phyloP scores from a whole-genome alignment of 306 rosid species.

The Castanospermum australe region DNA sequence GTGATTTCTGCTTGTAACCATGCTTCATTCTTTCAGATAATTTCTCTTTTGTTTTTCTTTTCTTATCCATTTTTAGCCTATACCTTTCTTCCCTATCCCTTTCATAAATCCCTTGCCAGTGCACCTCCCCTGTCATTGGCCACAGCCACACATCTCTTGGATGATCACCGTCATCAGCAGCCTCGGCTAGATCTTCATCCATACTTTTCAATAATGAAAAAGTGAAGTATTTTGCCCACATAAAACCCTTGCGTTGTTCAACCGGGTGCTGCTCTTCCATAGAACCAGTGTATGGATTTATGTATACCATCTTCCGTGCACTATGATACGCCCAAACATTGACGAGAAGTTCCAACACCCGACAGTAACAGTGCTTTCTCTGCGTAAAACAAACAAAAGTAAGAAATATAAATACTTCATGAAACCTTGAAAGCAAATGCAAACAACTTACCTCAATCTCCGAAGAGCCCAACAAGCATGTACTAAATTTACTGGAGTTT shows the following conservation, averaged over 20 bases:
- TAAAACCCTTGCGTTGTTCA: constrained; percentile 66
- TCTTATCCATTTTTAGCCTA: constrained; percentile 94
- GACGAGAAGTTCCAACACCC: constrained; percentile 81
- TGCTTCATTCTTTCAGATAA: constrained; percentile 64
- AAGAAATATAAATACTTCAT: constrained; percentile 19
- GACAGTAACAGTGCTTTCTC: constrained; percentile 87
- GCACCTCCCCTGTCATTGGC: constrained; percentile 93
- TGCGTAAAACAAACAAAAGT: constrained; percentile 33
- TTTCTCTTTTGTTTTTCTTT: constrained; percentile 79
- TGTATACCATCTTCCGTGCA: constrained; percentile 80
- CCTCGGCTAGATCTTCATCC: constrained; percentile 97
- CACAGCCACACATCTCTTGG: constrained; percentile 77
- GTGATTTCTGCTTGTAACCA: constrained; percentile 89
- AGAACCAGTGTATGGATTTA: constrained; percentile 72
- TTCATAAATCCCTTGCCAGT: constrained; percentile 94
- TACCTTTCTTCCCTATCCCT: constrained; percentile 94
- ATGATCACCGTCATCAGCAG: constrained; percentile 84
- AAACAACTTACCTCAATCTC: constrained; percentile 64
- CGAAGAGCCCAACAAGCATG: constrained; percentile 76
- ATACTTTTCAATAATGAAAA: constrained; percentile 71
- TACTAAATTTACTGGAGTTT: constrained; percentile 40
- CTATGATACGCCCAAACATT: constrained; percentile 98
- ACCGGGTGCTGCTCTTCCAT: constrained; percentile 83
- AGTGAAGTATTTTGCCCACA: constrained; percentile 86
- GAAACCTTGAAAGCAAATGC: constrained; percentile 16